These are phyloP conservation scores for Citrus hindsii DNA, from an alignment of 345 rosid genomes.

Conservation along the genomic window DNA sequence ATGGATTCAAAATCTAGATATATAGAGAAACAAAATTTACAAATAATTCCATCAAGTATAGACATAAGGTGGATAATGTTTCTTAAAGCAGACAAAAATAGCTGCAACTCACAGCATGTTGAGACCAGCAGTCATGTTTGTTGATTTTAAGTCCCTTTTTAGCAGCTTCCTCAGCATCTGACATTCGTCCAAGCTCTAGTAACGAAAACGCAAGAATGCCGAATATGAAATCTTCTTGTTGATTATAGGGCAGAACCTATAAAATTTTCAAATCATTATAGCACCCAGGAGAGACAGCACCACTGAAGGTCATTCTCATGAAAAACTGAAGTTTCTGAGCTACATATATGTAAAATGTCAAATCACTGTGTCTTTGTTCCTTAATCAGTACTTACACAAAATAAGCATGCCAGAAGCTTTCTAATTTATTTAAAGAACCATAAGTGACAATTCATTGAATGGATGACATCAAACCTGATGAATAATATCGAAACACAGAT, in stretches of 20 bases:
- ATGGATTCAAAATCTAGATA: not conserved
- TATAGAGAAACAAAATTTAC: not conserved
- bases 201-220: conserved; percentile 89
- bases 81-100: not conserved
- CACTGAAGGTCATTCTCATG: not conserved
- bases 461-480: conserved; percentile 49
- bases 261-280: conserved; percentile 9
- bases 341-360: not conserved
- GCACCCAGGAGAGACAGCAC: not conserved
- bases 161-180: conserved; percentile 79
- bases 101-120: conserved; percentile 69
- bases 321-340: not conserved
- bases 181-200: conserved; percentile 78
- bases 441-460: not conserved
- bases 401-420: not conserved
- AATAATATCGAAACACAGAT: conserved; percentile 54
- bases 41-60: not conserved
- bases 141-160: conserved; percentile 70
- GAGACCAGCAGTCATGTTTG: conserved; percentile 75
- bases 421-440: not conserved
- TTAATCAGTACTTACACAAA: not conserved
- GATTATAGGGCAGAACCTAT: conserved; percentile 65
- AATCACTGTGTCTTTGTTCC: not conserved
- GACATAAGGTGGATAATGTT: not conserved
- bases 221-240: conserved; percentile 61